Conservation (phyloP, 176 grass and related monocot species). For the Bolboschoenus planiculmis region DNA sequence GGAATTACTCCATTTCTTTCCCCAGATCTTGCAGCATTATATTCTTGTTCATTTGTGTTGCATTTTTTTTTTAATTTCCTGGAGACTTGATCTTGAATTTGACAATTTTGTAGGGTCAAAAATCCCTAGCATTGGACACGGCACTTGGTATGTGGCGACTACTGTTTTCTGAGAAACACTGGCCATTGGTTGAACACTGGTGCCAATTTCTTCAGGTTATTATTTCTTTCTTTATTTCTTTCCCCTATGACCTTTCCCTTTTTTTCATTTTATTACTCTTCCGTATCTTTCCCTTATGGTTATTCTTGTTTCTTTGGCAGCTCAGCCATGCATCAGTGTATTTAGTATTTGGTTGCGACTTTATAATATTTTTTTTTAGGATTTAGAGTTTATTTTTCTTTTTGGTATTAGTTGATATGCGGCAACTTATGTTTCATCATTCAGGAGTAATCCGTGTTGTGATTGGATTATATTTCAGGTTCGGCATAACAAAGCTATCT, state of each 20-base stretch:
- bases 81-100: slow-evolving; percentile 1
- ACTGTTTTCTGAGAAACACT: slow-evolving; percentile 87
- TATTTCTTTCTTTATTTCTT: background rate
- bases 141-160: slow-evolving; percentile 98
- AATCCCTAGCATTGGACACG: slow-evolving; percentile 89
- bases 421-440: background rate
- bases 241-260: background rate
- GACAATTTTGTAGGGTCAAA: slow-evolving; percentile 66
- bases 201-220: slow-evolving; percentile 89
- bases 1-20: background rate
- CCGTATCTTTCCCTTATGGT: background rate
- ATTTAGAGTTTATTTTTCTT: no score
- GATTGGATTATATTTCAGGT: slow-evolving; percentile 46
- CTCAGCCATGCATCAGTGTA: background rate
- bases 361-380: no score
- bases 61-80: slow-evolving; percentile 15
- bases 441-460: background rate
- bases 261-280: background rate
- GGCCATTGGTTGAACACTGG: slow-evolving; percentile 91
- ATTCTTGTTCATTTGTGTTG: slow-evolving; percentile 4
- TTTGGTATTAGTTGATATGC: background rate
- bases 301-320: background rate
- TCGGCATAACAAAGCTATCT: slow-evolving; percentile 93
- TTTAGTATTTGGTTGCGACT: background rate
- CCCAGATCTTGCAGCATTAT: slow-evolving; percentile 13